A percentile compares a stretch with the other conserved stretches of the same genome.
These are phyloP conservation scores for Podosphaera fusca DNA, from an alignment of 2,329 filamentous ascomycete species.

Conservation along the genomic window DNA sequence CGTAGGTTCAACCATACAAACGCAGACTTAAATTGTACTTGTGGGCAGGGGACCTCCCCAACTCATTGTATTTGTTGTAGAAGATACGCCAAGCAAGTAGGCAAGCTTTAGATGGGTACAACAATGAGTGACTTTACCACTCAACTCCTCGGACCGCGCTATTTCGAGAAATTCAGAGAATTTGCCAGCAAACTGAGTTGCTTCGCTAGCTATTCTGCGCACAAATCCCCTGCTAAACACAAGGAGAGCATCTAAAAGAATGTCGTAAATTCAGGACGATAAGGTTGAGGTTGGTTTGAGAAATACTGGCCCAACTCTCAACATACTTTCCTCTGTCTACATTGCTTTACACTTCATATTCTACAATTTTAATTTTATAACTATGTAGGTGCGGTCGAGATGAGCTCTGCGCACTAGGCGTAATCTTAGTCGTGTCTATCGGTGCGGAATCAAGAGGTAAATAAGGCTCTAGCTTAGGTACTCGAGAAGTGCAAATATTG, in stretches of 20 bases:
- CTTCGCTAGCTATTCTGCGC: neutral
- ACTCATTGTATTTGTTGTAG: neutral
- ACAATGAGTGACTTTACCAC: neutral
- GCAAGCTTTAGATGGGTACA: neutral
- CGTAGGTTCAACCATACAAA: neutral
- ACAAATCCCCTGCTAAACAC: neutral
- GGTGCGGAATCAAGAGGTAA: no score
- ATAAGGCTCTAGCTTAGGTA: no score
- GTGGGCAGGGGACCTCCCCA: neutral
- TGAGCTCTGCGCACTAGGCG: no score
- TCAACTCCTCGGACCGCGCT: neutral
- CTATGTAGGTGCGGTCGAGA: no score
- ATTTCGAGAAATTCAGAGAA: neutral
- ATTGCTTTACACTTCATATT: no score
- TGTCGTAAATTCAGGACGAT: neutral
- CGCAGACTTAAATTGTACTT: neutral
- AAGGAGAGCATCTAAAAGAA: neutral
- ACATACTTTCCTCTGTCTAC: neutral
- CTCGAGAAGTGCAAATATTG: no score
- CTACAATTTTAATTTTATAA: no score
- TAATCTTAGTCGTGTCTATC: no score
- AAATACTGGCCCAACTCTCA: neutral
- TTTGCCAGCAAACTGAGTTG: neutral
- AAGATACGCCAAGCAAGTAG: neutral
- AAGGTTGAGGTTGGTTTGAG: neutral